Percentiles rank a stretch among this genome's conserved stretches.
These are phyloP conservation scores for Alopecurus myosuroides DNA, from an alignment of 176 grass and related monocot genomes.

Conservation along the genomic window DNA sequence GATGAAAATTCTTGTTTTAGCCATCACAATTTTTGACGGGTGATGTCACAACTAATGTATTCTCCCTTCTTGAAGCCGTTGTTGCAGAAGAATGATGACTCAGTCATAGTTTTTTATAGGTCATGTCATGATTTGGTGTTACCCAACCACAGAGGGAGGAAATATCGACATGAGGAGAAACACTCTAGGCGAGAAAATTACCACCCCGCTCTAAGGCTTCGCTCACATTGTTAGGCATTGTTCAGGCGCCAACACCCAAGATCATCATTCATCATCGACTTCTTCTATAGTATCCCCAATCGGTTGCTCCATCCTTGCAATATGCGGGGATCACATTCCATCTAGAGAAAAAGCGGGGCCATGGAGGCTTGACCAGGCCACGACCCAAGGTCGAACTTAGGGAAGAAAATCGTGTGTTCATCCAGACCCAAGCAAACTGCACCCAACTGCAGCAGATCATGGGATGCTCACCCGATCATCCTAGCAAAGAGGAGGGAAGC, in stretches of 20 bases:
- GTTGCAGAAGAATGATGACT: not conserved
- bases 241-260: not conserved
- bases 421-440: not conserved
- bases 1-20: not conserved
- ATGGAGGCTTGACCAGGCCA: not conserved
- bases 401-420: not conserved
- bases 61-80: not conserved
- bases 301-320: no score
- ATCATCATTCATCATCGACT: not conserved
- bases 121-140: not conserved
- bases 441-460: not conserved
- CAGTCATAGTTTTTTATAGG: not conserved
- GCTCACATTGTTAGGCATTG: not conserved
- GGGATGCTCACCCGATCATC: not conserved
- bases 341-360: not conserved
- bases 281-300: not conserved
- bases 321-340: no score
- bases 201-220: not conserved
- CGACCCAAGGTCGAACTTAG: not conserved
- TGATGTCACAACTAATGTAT: not conserved
- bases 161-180: not conserved
- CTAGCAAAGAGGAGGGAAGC: not conserved
- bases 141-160: not conserved
- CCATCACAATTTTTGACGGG: not conserved
- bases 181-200: not conserved